Percentiles rank a stretch among this genome's conserved stretches.
Conservation (phyloP, 495 filamentous ascomycete genomes). For the Penicillium tannophilum region DNA sequence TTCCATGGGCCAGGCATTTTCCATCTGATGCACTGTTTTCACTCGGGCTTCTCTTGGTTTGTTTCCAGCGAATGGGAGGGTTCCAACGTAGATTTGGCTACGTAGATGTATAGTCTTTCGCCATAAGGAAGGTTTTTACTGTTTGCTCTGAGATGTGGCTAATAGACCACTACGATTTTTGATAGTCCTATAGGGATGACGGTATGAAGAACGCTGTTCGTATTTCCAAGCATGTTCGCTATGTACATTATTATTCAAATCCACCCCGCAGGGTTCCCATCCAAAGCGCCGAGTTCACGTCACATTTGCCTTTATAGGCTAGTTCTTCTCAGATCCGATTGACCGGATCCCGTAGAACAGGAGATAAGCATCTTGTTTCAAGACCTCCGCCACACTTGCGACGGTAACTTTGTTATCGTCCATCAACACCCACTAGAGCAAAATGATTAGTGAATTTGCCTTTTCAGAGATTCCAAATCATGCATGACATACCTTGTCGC, state of each 20-base stretch:
- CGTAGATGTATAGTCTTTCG: not conserved
- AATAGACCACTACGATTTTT: too few relatives aligned
- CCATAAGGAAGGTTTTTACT: too few relatives aligned
- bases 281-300: not conserved
- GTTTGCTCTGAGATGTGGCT: too few relatives aligned
- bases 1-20: not conserved
- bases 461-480: constrained; percentile 3
- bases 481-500: constrained; percentile 63
- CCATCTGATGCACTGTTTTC: not conserved
- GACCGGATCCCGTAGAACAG: constrained; percentile 81
- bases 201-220: not conserved
- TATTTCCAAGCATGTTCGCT: not conserved
- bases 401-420: constrained; percentile 88
- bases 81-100: not conserved
- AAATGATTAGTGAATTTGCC: constrained; percentile 18
- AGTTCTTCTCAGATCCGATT: constrained; percentile 32
- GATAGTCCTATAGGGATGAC: not conserved
- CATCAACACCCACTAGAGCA: constrained; percentile 78
- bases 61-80: not conserved
- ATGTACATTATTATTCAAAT: constrained; percentile 1
- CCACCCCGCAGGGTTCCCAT: not conserved
- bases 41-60: not conserved
- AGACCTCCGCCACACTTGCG: constrained; percentile 75
- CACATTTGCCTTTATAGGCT: not conserved
- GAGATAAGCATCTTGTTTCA: constrained; percentile 80